Evolutionary conservation across 768 basidiomycete genomes (phyloP).

Genomic region (Daedalea quercina): DNA sequence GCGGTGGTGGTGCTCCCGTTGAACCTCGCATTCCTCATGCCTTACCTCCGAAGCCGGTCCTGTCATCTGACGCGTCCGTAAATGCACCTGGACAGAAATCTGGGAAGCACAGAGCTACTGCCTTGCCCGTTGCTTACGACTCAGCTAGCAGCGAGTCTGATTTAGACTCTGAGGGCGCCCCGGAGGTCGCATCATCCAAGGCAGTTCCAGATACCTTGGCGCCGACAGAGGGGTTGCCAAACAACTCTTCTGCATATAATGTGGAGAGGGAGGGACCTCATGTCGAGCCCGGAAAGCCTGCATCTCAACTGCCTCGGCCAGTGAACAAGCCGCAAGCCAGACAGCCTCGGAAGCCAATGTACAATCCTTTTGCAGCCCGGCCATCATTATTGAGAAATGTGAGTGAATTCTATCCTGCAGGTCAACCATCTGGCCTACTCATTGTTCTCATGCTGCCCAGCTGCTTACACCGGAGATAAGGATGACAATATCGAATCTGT

Average conservation of each 20-base stretch:
- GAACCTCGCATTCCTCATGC: neutral
- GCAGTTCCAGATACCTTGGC: slow-evolving; percentile 2
- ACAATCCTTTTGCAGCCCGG: slow-evolving; percentile 61
- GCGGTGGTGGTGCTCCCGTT: neutral
- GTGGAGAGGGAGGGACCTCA: neutral
- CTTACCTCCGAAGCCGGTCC: neutral
- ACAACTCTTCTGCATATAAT: neutral
- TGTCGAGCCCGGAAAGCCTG: neutral
- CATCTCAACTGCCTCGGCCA: slow-evolving; percentile 1
- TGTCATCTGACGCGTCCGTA: neutral
- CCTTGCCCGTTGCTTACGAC: neutral
- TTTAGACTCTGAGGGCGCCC: slow-evolving; percentile 32
- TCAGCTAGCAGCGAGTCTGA: slow-evolving; percentile 14
- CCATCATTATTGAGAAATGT: slow-evolving; percentile 78
- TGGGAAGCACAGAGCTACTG: neutral
- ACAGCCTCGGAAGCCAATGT: slow-evolving; percentile 44
- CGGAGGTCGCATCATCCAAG: slow-evolving; percentile 58
- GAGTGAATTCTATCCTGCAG: slow-evolving; percentile 19
- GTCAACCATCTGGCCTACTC: too few relatives aligned
- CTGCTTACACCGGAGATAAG: slow-evolving; percentile 81
- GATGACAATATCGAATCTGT: slow-evolving; percentile 84
- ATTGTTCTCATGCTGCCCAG: too few relatives aligned
- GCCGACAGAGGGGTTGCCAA: neutral
- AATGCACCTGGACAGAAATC: neutral
- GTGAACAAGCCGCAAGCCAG: slow-evolving; percentile 20